Conservation (phyloP, 768 basidiomycete genomes). For the Gloeostereum incarnatum region DNA sequence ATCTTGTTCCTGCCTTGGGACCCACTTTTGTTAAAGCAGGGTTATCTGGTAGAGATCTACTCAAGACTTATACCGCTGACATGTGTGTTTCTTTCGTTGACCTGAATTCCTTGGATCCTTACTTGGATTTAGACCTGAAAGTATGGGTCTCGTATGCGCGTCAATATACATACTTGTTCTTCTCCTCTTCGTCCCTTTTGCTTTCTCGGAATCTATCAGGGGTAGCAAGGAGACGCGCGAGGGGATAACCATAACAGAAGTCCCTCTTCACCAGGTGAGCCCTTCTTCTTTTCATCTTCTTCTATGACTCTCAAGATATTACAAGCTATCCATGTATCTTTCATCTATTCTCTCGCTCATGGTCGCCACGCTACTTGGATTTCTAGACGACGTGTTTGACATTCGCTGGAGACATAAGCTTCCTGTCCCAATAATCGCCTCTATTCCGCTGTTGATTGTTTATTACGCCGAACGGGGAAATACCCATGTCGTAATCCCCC, state of each 20-base stretch:
- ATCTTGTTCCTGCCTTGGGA: conserved; percentile 78
- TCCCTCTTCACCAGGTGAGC: conserved; percentile 71
- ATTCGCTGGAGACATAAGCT: conserved; percentile 98
- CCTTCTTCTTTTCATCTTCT: neutral
- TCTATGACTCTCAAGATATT: neutral
- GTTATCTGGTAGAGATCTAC: conserved; percentile 77
- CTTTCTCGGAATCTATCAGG: conserved; percentile 69
- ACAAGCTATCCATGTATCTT: conserved; percentile 82
- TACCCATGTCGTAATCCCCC: conserved; percentile 88
- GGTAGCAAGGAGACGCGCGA: conserved; percentile 37
- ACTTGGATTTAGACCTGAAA: conserved; percentile 69
- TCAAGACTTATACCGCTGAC: conserved; percentile 57
- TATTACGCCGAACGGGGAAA: conserved; percentile 94
- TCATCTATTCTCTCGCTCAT: conserved; percentile 88
- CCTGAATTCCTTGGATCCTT: neutral
- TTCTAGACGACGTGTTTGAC: conserved; percentile 96
- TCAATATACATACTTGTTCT: conserved; percentile 80
- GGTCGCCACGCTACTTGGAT: conserved; percentile 89
- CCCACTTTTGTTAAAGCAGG: conserved; percentile 74
- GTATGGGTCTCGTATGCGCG: conserved; percentile 85
- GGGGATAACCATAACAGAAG: conserved; percentile 57
- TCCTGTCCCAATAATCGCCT: conserved; percentile 93
- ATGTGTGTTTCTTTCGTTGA: conserved; percentile 39
- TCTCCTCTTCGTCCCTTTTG: conserved; percentile 92
- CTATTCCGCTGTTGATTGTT: conserved; percentile 90